Percentiles rank a stretch among this genome's conserved stretches.
phyloP scores from a whole-genome alignment of 225 moss, liverwort and hornwort species.

The Climacium dendroides region DNA sequence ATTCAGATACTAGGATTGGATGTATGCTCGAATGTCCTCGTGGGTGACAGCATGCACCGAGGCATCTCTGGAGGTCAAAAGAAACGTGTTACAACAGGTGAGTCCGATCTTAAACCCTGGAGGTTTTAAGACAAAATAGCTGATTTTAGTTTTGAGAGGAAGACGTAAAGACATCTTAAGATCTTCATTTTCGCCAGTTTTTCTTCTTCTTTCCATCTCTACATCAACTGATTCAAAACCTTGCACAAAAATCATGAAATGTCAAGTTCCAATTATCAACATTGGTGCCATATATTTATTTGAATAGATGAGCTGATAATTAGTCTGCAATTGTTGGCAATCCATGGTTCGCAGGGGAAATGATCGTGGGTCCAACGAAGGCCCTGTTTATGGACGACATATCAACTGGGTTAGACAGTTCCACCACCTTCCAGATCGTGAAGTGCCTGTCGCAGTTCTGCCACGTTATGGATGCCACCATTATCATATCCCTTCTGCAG shows the following conservation, averaged over 20 bases:
- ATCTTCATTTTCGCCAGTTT: not conserved
- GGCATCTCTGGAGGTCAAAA: conserved; percentile 65
- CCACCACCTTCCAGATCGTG: conserved; percentile 81
- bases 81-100: conserved; percentile 56
- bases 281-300: not conserved
- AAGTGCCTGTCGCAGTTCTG: conserved; percentile 60
- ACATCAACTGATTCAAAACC: not conserved
- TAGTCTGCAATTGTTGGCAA: not conserved
- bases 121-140: not conserved
- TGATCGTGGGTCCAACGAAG: conserved; percentile 85
- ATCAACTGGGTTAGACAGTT: conserved; percentile 81
- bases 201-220: not conserved
- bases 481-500: conserved; percentile 70
- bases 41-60: conserved; percentile 48
- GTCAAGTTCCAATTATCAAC: not conserved
- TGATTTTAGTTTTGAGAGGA: not conserved
- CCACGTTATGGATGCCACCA: conserved; percentile 62
- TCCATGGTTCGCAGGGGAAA: conserved; percentile 52
- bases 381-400: conserved; percentile 96
- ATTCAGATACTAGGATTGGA: conserved; percentile 36
- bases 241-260: not conserved
- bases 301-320: not conserved
- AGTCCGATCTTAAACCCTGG: not conserved
- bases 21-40: conserved; percentile 27
- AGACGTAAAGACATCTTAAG: too few relatives aligned